Evolutionary conservation across 1,139 yeast genomes (phyloP), one percentile per base, ranked within the genome.

Genomic region (Geotrichum bryndzae): DNA sequence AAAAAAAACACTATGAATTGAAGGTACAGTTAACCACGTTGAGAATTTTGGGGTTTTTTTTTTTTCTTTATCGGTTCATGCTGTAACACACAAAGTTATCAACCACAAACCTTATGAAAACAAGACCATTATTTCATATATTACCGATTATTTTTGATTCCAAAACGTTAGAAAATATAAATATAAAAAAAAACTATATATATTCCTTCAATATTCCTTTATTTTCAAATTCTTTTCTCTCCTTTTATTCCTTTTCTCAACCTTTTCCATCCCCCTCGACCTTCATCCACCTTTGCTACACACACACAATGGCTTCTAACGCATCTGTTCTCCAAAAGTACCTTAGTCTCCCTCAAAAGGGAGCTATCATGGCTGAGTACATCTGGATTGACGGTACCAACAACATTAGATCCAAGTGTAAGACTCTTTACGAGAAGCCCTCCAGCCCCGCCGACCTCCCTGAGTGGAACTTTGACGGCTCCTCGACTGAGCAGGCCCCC

Each of bases 401-500:
- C 76, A 85, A 86, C 75, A 79, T 92, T 72, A 90, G 99, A 81
- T 90, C 98, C 67, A 94, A 94, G 82, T 90, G 96, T 79, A 89
- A 86, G 79, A 94, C 98, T 63, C 81, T 94, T 69, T 72, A 72
- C 72, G 84, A 86, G 79, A 82, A 79, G 72, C 90, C 96, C 63
- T 73, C 84, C 57, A 80, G 87, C 54, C 82, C 90, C 62, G 95
- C 89, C 67, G 96, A 94, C 73, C 83, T 94, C 70, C 97, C 98
- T 69, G 97, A 92, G 79, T 94, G 99, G 99, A 94, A 94, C 84
- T 94, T 94, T 73, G 99, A 94, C 77, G 99, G 99, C 78, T 92
- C 98, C 56, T 91, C 98, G 45, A 94, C 99, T 60, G 94, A 90
- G 68, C 99, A 94, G 82, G 99, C 99, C 63, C 97, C 98, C 72